Conservation (phyloP, 2,329 filamentous ascomycete genomes). For the Aspergillus transmontanensis region DNA sequence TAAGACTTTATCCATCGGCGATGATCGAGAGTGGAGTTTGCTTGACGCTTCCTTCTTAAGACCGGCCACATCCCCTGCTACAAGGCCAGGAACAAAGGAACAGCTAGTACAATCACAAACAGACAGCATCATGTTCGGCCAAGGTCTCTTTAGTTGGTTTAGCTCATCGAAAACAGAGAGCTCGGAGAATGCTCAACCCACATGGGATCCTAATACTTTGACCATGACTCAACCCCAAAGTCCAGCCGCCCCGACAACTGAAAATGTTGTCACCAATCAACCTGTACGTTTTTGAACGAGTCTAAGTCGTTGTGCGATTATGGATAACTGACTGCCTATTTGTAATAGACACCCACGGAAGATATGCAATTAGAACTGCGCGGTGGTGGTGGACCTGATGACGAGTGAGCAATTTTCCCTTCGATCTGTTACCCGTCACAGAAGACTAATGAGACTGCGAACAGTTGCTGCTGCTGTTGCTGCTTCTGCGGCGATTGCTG, state of each 20-base stretch:
- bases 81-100: not conserved
- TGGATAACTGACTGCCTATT: not conserved
- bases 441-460: not conserved
- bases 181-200: constrained; percentile 1
- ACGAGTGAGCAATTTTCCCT: constrained; percentile 3
- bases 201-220: constrained; percentile 8
- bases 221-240: constrained; percentile 9
- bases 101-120: not conserved
- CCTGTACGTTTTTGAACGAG: not conserved
- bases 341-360: not conserved
- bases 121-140: not conserved
- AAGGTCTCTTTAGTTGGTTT: constrained; percentile 8
- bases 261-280: constrained; percentile 1
- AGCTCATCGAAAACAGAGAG: not conserved
- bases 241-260: constrained; percentile 4
- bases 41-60: not conserved
- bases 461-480: constrained; percentile 10
- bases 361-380: constrained; percentile 1
- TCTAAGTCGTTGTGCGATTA: not conserved
- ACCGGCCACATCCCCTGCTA: not conserved
- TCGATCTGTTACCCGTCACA: not conserved
- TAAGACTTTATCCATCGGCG: not conserved
- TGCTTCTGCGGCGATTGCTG: constrained; percentile 11
- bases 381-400: constrained; percentile 11
- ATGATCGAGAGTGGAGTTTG: not conserved